Evolutionary conservation across 140 eudicot species (phyloP).

Genomic region (Anethum foeniculum): DNA sequence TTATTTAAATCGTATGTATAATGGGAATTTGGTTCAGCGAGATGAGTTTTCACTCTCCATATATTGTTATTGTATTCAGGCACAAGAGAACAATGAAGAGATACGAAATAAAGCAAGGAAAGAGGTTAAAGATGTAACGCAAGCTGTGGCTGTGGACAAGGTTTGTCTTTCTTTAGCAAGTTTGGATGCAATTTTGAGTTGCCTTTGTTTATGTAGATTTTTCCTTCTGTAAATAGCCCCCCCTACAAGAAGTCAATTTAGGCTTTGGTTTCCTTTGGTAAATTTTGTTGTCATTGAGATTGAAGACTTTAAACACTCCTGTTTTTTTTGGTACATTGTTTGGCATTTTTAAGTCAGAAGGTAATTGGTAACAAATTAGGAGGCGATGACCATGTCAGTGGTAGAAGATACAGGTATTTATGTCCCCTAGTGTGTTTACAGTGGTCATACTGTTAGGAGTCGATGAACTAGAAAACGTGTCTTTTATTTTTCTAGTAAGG

Average conservation of each 20-base stretch:
- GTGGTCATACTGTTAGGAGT: not conserved
- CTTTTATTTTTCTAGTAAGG: not conserved
- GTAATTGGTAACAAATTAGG: not conserved
- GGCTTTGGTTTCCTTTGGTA: not conserved
- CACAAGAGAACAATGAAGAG: slow-evolving; percentile 75
- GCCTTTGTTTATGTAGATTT: not conserved
- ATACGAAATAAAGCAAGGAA: slow-evolving; percentile 56
- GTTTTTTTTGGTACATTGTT: not conserved
- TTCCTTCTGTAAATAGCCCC: not conserved
- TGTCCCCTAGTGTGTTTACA: not conserved
- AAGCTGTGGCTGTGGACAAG: slow-evolving; percentile 56
- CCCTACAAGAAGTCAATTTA: not conserved
- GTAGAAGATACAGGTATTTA: not conserved
- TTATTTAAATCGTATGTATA: no score
- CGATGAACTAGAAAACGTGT: not conserved
- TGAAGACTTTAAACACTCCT: not conserved
- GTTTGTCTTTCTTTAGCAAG: slow-evolving; percentile 23
- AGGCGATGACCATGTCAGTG: not conserved
- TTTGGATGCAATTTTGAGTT: not conserved
- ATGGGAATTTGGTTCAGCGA: not conserved
- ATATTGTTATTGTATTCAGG: slow-evolving; percentile 30
- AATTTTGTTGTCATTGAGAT: not conserved
- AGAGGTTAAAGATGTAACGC: slow-evolving; percentile 48
- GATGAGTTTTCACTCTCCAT: not conserved
- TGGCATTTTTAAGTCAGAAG: not conserved